These are phyloP conservation scores for Meyerozyma sp. DNA, from an alignment of 1,139 yeast species.

Conservation along the genomic window DNA sequence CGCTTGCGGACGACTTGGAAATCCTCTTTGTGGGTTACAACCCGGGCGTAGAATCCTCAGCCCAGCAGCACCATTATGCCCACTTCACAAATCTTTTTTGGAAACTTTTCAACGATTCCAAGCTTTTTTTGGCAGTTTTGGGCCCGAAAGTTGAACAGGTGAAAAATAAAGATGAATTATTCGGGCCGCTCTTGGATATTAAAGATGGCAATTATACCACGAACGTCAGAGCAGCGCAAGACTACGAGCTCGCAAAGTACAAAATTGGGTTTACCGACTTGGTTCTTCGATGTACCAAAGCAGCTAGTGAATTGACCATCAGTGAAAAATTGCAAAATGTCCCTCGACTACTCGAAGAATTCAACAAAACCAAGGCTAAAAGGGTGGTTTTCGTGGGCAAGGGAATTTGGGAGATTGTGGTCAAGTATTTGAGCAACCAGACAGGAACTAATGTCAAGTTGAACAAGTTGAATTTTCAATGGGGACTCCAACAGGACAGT, in stretches of 20 bases:
- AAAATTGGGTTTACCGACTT: slow-evolving; percentile 69
- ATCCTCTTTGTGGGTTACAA: slow-evolving; percentile 69
- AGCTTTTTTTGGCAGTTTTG: slow-evolving; percentile 28
- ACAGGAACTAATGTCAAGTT: slow-evolving; percentile 17
- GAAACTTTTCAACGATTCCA: slow-evolving; percentile 56
- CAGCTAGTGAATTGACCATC: slow-evolving; percentile 49
- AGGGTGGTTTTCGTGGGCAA: slow-evolving; percentile 63
- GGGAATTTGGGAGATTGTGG: slow-evolving; percentile 70
- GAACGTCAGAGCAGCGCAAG: slow-evolving; percentile 31
- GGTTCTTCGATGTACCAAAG: slow-evolving; percentile 58
- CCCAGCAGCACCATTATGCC: slow-evolving; percentile 68
- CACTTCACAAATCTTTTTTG: slow-evolving; percentile 68
- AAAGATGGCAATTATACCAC: slow-evolving; percentile 6
- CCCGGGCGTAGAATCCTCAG: slow-evolving; percentile 65
- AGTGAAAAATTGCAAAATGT: slow-evolving; percentile 55
- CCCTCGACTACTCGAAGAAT: slow-evolving; percentile 45
- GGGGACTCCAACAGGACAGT: slow-evolving; percentile 45
- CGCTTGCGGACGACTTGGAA: slow-evolving; percentile 22
- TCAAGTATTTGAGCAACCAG: slow-evolving; percentile 13
- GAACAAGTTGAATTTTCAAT: slow-evolving; percentile 26
- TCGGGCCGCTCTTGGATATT: slow-evolving; percentile 1
- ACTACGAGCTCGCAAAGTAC: slow-evolving; percentile 40
- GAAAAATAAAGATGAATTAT: slow-evolving; percentile 8
- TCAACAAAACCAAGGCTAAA: slow-evolving; percentile 31
- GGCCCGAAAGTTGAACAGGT: slow-evolving; percentile 4